A percentile compares a stretch with the other conserved stretches of the same genome.
phyloP scores from a whole-genome alignment of 179 eudicot species.

The Sideroxylon spinosum region DNA sequence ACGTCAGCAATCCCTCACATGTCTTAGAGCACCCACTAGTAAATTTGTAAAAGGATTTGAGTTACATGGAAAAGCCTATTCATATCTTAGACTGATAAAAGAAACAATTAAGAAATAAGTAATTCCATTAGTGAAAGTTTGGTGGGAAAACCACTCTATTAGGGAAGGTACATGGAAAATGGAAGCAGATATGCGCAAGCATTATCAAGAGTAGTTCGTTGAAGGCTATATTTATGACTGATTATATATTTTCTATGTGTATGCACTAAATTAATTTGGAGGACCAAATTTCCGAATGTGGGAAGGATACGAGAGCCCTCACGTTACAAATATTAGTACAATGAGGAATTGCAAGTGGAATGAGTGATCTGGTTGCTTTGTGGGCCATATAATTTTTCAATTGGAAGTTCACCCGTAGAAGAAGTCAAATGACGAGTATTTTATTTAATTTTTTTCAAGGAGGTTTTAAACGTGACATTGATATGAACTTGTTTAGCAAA shows the following conservation, averaged over 20 bases:
- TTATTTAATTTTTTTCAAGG: too few species aligned
- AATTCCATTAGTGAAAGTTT: neutral
- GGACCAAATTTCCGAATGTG: neutral
- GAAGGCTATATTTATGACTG: neutral
- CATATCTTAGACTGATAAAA: neutral
- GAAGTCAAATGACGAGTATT: too few species aligned
- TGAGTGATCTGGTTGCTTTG: too few species aligned
- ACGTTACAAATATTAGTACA: neutral
- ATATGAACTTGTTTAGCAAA: too few species aligned
- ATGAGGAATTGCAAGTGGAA: neutral
- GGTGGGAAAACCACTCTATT: neutral
- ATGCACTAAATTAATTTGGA: neutral
- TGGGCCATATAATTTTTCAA: too few species aligned
- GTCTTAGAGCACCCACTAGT: neutral
- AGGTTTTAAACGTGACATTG: too few species aligned
- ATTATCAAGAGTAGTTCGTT: neutral
- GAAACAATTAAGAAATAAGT: neutral
- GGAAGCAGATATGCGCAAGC: neutral
- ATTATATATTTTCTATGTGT: neutral
- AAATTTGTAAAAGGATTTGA: neutral
- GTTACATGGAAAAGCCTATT: neutral
- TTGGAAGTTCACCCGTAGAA: too few species aligned
- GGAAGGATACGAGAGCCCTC: neutral
- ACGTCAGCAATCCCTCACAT: neutral
- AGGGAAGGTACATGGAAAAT: neutral